Evolutionary conservation across 805 yeast genomes (phyloP).

Genomic region (Aciculoconidium aculeatum): DNA sequence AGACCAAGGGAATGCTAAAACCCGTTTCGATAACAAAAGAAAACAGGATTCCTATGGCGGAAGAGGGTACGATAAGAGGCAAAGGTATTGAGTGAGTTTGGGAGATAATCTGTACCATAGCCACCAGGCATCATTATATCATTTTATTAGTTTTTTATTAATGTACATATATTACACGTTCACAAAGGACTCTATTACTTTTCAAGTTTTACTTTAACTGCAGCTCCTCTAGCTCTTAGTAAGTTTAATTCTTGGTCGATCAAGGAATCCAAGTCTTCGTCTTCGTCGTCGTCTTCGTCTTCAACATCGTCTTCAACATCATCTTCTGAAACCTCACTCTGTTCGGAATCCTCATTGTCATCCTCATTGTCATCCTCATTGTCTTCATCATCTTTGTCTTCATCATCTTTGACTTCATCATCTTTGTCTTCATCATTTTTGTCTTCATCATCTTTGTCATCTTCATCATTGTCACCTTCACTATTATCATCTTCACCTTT

Average conservation of each 20-base stretch:
- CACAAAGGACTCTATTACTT: no score
- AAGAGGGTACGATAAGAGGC: conserved; percentile 23
- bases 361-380: conserved; percentile 8
- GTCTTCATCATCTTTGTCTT: conserved; percentile 4
- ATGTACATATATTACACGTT: no score
- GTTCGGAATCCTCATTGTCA: no score
- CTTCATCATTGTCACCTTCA: conserved; percentile 6
- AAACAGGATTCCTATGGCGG: conserved; percentile 4
- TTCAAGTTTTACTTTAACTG: no score
- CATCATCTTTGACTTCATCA: conserved; percentile 6
- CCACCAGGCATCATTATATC: no score
- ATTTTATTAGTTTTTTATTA: conserved; percentile 2
- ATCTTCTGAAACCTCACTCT: conserved; percentile 6
- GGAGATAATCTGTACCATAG: no score
- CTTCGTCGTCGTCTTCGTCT: no score
- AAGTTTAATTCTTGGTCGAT: conserved; percentile 19
- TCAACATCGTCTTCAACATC: conserved; percentile 7
- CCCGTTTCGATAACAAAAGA: no score
- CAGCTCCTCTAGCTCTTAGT: no score
- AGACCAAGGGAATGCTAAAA: conserved; percentile 4
- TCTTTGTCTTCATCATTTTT: no score
- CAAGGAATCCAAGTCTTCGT: conserved; percentile 16
- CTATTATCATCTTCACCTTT: no score
- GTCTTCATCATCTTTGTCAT: no score
- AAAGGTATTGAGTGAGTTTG: conserved; percentile 18